Conservation (phyloP, 164 flowering plant species). For the Pachysandra terminalis region DNA sequence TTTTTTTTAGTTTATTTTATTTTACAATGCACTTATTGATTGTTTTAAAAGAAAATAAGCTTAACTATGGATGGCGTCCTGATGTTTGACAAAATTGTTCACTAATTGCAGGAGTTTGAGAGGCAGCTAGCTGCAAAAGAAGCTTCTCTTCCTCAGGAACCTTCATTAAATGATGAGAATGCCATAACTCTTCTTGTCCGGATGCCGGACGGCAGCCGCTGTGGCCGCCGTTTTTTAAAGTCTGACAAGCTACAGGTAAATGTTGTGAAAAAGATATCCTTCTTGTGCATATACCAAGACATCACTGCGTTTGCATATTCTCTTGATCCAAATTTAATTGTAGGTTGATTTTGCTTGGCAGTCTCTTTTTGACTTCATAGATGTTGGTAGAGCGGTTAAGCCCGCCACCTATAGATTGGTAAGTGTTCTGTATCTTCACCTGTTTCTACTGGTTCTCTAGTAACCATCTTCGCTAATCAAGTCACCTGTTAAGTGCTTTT, state of each 20-base stretch:
- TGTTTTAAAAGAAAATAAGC: too few relatives aligned
- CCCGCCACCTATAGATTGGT: conserved; percentile 95
- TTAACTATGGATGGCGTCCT: not conserved
- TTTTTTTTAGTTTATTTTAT: too few relatives aligned
- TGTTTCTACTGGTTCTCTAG: too few relatives aligned
- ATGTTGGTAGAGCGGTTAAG: conserved; percentile 70
- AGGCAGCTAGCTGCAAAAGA: conserved; percentile 75
- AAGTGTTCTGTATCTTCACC: conserved; percentile 12
- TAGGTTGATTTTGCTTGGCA: conserved; percentile 35
- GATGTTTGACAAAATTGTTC: conserved; percentile 12
- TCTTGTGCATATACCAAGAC: too few relatives aligned
- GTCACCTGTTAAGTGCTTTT: too few relatives aligned
- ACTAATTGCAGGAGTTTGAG: conserved; percentile 60
- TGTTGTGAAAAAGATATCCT: not conserved
- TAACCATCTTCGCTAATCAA: too few relatives aligned
- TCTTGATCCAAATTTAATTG: not conserved
- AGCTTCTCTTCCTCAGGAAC: conserved; percentile 86
- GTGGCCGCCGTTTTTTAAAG: conserved; percentile 82
- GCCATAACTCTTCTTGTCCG: conserved; percentile 76
- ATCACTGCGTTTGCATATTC: too few relatives aligned
- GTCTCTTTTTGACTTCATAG: conserved; percentile 87
- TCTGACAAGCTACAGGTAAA: conserved; percentile 76
- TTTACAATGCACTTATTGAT: not conserved
- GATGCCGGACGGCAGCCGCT: conserved; percentile 96
- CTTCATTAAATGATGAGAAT: conserved; percentile 67